Evolutionary conservation across 176 grass and related monocot genomes (phyloP), one percentile per base, ranked within the genome.

Genomic region (Tillandsia leiboldiana): DNA sequence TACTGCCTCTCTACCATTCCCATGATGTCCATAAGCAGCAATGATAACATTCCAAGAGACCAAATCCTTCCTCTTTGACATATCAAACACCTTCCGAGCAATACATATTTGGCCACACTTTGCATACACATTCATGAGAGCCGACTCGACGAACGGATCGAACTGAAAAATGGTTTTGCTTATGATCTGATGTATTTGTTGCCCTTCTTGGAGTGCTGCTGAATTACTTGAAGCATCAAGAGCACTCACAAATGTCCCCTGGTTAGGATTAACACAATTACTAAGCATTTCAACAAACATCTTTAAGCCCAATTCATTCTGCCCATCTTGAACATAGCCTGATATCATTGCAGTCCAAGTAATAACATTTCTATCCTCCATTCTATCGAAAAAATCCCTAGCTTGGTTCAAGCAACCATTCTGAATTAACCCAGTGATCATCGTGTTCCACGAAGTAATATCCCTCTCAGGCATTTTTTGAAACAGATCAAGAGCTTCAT

Each of bases 41-140:
- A 96, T 87, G 1, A 96, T 87, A 11, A 84, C 91, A 48, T 96
- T 90, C 87, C 87, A 90, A 66, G 87, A 90, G 15, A 90, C 77
- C 73, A 85, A 66, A 51, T 90, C 91, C 79, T 84, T 96, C 42
- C 80, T 72, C 53, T 67, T 69, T 2, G 75, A 80, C 47, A 87
- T 67, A 74, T 90, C 78, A 82, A 96, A 96, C 49, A 90, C 62
- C 73, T 87, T 90, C 51, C 78, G 73, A 51, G 87, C 78, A 15
- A 73, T 66, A n/a, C 48, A 82, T 57, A 95, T 87, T 68, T 95
- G 84, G 18, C 84, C 91, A 59, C 91, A 95, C 70, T 95, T 95
- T 0, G 81, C 72, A 71, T 96, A 96, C 42, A 85, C 77, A 72
- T 75, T 90, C 75, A 90, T 84, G 17, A 87, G 58, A 12, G 66